phyloP scores from a whole-genome alignment of 1,284 basidiomycete genomes.

The Leccinum angustisporum region DNA sequence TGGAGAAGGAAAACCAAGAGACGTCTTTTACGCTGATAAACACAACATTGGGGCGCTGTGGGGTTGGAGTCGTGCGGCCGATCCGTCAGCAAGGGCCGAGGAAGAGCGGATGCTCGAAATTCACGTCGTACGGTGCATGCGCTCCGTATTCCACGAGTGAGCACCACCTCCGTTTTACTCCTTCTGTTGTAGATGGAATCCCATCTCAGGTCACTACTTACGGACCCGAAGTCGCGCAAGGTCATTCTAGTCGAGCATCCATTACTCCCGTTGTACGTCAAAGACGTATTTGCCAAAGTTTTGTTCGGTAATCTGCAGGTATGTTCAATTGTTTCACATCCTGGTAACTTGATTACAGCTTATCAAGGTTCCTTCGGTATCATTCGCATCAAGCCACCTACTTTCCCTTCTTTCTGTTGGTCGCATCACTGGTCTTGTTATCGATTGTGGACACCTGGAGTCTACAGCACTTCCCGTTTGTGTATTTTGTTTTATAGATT shows the following conservation, averaged over 20 bases:
- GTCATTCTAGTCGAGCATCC: constrained; percentile 92
- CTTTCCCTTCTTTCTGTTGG: constrained; percentile 85
- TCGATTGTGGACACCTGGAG: constrained; percentile 91
- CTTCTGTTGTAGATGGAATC: constrained; percentile 7
- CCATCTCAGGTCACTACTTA: constrained; percentile 73
- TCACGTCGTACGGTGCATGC: constrained; percentile 64
- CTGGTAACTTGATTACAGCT: background rate
- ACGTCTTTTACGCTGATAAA: constrained; percentile 62
- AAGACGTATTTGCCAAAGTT: constrained; percentile 83
- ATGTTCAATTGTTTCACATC: constrained; percentile 16
- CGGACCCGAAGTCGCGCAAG: constrained; percentile 91
- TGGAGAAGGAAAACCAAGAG: constrained; percentile 80
- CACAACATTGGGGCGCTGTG: constrained; percentile 51
- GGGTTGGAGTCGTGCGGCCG: constrained; percentile 56
- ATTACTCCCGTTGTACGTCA: constrained; percentile 81
- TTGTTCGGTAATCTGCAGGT: constrained; percentile 92
- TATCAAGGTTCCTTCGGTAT: constrained; percentile 82
- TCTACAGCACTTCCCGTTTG: constrained; percentile 84
- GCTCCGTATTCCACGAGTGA: constrained; percentile 85
- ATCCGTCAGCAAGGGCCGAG: constrained; percentile 61
- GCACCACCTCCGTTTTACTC: constrained; percentile 33
- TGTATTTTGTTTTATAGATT: constrained; percentile 9
- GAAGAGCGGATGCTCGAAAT: constrained; percentile 71
- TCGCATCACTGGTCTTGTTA: constrained; percentile 86
- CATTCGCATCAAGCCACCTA: constrained; percentile 87